Conservation (phyloP, 345 rosid species). For the Syzygium aromaticum region DNA sequence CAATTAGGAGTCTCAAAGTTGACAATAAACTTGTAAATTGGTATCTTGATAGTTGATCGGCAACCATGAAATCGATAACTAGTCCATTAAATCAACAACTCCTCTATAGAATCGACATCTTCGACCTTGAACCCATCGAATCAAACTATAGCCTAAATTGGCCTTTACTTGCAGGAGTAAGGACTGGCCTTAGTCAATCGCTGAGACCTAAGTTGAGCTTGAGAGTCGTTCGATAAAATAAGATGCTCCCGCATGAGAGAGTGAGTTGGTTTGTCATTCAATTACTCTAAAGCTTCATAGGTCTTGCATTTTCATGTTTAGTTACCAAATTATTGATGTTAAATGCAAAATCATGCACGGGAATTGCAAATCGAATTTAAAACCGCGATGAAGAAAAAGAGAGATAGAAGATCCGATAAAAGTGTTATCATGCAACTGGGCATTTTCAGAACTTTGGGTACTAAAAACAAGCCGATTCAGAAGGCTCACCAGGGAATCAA, state of each 20-base stretch:
- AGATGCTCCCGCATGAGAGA: background rate
- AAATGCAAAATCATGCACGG: background rate
- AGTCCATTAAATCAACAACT: background rate
- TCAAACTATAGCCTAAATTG: background rate
- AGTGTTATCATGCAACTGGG: no score
- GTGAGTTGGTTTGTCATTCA: background rate
- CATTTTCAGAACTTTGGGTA: no score
- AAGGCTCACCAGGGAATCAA: no score
- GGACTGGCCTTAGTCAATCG: background rate
- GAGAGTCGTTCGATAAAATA: background rate
- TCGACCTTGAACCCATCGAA: background rate
- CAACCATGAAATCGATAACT: background rate
- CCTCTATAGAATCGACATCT: background rate
- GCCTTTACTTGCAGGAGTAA: background rate
- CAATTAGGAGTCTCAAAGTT: background rate
- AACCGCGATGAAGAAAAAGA: background rate
- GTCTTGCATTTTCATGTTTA: background rate
- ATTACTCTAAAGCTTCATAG: background rate
- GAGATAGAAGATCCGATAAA: background rate
- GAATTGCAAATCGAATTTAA: background rate
- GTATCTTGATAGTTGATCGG: background rate
- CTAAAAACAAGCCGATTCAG: no score
- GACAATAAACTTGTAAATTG: background rate
- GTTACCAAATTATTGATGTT: background rate
- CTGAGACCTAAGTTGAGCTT: accelerated